Evolutionary conservation across 1,284 basidiomycete genomes (phyloP), one percentile per base, ranked within the genome.

Genomic region (Vanrija sp.): DNA sequence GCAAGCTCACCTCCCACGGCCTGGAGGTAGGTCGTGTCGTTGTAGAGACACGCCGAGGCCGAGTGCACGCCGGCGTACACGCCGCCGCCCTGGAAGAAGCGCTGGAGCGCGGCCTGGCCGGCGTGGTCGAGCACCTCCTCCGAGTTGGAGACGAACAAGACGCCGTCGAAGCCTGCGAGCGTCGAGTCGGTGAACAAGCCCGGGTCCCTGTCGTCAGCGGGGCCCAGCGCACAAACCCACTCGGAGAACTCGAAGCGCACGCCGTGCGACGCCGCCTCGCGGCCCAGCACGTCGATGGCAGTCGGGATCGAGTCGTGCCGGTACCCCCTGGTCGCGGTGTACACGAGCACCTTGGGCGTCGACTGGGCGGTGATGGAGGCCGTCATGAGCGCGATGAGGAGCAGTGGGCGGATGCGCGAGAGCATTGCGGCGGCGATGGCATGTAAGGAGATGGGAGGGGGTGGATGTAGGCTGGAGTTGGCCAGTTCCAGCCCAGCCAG

Each of bases 241-340:
- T 89, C 87, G 14, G 85, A 85, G 39, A 83, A 77, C 46, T 82
- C 81, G 60, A 89, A 87, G 16, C 77, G 63, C 24, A 85, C 78
- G 51, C 80, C 75, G 63, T 79, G 78, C n/a, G 51, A 47, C 4
- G 35, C 37, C 0, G 59, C 65, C 25, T 63, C 59, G 38, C 65
- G 36, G 19, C 61, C 57, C 44, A 89, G 78, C 1, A 84, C 83
- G 39, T 80, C 70, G 36, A 84, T 81, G 20, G 84, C 84, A 2
- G 82, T 84, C 0, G 87, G 86, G 54, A 90, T 89, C 3, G 85
- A 87, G 63, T 88, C 87, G 71, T 90, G 88, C 47, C 85, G 77
- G 56, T 72, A 80, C 19, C 77, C 76, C n/a, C 53, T 58, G 4
- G 69, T 73, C 15, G 63, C 59, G 6, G 65, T 69, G 57, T 65